A percentile compares a stretch with the other conserved stretches of the same genome.
phyloP scores from a whole-genome alignment of 2,329 filamentous ascomycete genomes.

The Fusarium sp. region DNA sequence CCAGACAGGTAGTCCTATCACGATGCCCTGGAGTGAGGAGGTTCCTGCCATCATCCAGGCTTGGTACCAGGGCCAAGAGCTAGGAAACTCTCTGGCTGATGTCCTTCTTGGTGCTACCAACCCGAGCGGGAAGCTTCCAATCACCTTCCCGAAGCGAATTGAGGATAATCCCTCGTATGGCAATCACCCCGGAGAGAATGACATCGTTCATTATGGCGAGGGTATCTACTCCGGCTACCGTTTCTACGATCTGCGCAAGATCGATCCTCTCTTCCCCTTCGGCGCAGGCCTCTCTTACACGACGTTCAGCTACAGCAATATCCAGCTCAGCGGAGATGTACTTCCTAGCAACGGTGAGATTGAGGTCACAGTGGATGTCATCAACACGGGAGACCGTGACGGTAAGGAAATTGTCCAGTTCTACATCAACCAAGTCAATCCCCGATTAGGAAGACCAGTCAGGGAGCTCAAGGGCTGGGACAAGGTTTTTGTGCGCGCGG shows the following conservation, averaged over 20 bases:
- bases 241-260: conserved; percentile 68
- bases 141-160: conserved; percentile 71
- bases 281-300: conserved; percentile 32
- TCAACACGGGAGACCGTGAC: conserved; percentile 18
- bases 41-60: conserved; percentile 51
- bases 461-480: conserved; percentile 35
- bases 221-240: conserved; percentile 80
- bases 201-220: conserved; percentile 74
- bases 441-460: conserved; percentile 5
- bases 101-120: conserved; percentile 30
- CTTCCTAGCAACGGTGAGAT: conserved; percentile 8
- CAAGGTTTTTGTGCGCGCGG: conserved; percentile 13
- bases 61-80: conserved; percentile 41
- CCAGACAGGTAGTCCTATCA: conserved; percentile 47
- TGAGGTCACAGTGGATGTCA: conserved; percentile 24
- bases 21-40: conserved; percentile 44
- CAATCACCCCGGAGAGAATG: conserved; percentile 74
- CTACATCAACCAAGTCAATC: conserved; percentile 18
- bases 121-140: conserved; percentile 68
- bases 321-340: conserved; percentile 7
- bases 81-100: conserved; percentile 38
- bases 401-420: conserved; percentile 34
- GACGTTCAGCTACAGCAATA: conserved; percentile 52
- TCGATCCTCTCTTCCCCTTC: conserved; percentile 57
- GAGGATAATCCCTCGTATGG: conserved; percentile 77